A percentile compares a stretch with the other conserved stretches of the same genome.
These are phyloP conservation scores for Eucalyptus curtisii DNA, from an alignment of 345 rosid genomes.

Conservation along the genomic window DNA sequence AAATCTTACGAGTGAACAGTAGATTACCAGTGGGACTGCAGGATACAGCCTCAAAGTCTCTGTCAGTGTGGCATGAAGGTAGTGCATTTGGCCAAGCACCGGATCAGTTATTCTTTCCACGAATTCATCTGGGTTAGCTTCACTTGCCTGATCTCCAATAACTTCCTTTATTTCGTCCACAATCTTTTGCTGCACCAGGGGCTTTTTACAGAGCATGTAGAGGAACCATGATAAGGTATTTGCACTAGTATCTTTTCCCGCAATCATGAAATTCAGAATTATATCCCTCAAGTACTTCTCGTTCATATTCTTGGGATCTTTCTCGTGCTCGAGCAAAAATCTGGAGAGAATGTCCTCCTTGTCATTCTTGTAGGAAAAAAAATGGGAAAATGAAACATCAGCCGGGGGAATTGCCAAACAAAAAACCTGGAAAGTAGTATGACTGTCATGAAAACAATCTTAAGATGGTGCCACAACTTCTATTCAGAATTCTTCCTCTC, in stretches of 20 bases:
- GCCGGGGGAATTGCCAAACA: neutral
- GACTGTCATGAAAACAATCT: neutral
- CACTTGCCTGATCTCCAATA: slow-evolving; percentile 1
- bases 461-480: neutral
- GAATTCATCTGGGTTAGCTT: slow-evolving; percentile 19
- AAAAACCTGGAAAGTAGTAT: neutral
- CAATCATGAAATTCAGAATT: slow-evolving; percentile 54
- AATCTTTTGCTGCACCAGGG: slow-evolving; percentile 53
- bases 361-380: slow-evolving; percentile 15
- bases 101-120: slow-evolving; percentile 22
- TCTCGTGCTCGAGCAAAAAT: slow-evolving; percentile 39
- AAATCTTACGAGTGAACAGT: neutral
- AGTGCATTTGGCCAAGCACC: slow-evolving; percentile 51
- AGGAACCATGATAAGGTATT: slow-evolving; percentile 60
- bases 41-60: slow-evolving; percentile 77
- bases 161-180: slow-evolving; percentile 40
- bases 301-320: slow-evolving; percentile 44
- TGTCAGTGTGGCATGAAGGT: slow-evolving; percentile 67
- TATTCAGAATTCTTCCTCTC: neutral
- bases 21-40: slow-evolving; percentile 47
- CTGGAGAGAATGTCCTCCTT: slow-evolving; percentile 65
- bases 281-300: slow-evolving; percentile 64
- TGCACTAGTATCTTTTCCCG: slow-evolving; percentile 70
- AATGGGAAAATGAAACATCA: neutral
- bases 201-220: slow-evolving; percentile 65